These are phyloP conservation scores for Heliosperma pusillum DNA, from an alignment of 148 eudicot species.

Conservation along the genomic window DNA sequence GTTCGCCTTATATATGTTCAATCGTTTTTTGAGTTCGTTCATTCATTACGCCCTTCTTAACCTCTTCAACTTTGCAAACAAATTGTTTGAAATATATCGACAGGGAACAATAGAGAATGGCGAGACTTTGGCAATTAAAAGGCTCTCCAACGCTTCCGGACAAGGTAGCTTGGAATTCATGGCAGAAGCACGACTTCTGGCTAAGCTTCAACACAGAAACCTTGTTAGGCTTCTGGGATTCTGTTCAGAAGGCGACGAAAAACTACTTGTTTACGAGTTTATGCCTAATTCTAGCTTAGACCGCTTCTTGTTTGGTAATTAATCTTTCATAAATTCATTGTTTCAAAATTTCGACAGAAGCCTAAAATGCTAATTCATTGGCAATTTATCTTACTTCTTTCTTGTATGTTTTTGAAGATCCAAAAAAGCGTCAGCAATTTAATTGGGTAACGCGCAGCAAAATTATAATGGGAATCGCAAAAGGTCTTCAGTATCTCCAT, in stretches of 20 bases:
- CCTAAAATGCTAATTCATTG: too few species aligned
- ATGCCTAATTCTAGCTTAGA: slow-evolving; percentile 37
- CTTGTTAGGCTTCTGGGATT: slow-evolving; percentile 45
- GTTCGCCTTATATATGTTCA: not conserved
- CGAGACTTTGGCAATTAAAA: slow-evolving; percentile 37
- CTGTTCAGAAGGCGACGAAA: slow-evolving; percentile 33
- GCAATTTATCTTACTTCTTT: not conserved
- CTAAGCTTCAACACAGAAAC: slow-evolving; percentile 45
- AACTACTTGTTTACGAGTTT: slow-evolving; percentile 37
- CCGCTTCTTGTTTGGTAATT: not conserved
- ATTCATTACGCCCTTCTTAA: too few species aligned
- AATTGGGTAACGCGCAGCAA: slow-evolving; percentile 24
- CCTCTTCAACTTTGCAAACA: too few species aligned
- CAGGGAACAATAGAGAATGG: slow-evolving; percentile 41
- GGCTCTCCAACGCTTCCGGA: slow-evolving; percentile 35
- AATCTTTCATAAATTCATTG: not conserved
- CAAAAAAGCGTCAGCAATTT: slow-evolving; percentile 6
- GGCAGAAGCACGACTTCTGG: slow-evolving; percentile 34
- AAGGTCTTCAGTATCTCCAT: slow-evolving; percentile 35
- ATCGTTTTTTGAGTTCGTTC: too few species aligned
- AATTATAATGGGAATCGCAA: slow-evolving; percentile 29
- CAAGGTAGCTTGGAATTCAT: slow-evolving; percentile 44
- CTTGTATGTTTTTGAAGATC: not conserved
- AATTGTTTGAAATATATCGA: not conserved
- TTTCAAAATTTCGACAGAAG: too few species aligned